A percentile compares a stretch with the other conserved stretches of the same genome.
Conservation (phyloP, 2,329 filamentous ascomycete genomes). For the Aspergillus vadensis region DNA sequence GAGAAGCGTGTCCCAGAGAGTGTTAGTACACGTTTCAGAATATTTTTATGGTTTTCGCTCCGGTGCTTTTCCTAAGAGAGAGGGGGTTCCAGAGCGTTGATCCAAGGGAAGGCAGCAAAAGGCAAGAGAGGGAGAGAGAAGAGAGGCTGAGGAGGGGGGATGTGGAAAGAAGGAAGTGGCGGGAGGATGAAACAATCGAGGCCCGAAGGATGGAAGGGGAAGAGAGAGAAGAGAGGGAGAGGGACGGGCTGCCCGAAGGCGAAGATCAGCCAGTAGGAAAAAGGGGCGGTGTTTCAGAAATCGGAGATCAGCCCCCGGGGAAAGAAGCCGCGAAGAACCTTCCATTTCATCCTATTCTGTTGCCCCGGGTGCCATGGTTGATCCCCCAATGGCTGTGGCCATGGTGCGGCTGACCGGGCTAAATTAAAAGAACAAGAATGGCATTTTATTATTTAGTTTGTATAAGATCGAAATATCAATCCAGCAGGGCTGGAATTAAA, state of each 20-base stretch:
- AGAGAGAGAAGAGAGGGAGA: neutral
- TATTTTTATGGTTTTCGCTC: neutral
- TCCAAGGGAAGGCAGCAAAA: neutral
- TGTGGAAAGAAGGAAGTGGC: constrained; percentile 15
- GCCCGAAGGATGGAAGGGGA: neutral
- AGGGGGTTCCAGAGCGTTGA: neutral
- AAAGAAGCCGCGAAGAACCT: constrained; percentile 19
- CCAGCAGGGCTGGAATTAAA: too few species aligned
- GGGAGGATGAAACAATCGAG: constrained; percentile 20
- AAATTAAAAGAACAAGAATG: too few species aligned
- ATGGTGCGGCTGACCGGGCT: neutral
- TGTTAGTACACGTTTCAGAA: constrained; percentile 3
- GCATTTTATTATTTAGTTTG: too few species aligned
- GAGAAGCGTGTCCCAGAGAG: constrained; percentile 1
- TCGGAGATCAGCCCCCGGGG: constrained; percentile 20
- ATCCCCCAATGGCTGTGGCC: neutral
- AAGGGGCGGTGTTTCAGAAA: constrained; percentile 17
- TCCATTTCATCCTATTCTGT: constrained; percentile 5
- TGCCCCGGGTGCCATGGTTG: neutral
- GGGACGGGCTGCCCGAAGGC: constrained; percentile 7
- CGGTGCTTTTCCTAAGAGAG: neutral
- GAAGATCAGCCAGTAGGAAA: constrained; percentile 5
- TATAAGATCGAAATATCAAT: too few species aligned
- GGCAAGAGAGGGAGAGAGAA: neutral
- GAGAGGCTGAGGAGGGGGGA: neutral